Evolutionary conservation across 208 protist genomes (phyloP).

Genomic region (Acanthamoeba lenticulata): DNA sequence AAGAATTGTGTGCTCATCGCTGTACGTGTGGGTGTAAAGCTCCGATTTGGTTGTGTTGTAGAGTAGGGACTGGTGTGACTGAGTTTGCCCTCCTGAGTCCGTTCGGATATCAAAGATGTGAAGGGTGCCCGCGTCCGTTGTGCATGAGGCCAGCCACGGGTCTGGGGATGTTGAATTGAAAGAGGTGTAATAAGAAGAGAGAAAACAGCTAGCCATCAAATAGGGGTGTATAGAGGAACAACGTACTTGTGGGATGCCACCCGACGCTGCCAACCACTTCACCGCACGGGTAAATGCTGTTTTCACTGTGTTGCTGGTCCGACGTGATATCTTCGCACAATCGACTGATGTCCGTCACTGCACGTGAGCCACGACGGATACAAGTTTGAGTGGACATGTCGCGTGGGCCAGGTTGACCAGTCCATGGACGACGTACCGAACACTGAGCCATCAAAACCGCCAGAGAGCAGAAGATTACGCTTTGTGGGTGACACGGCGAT

Average conservation of each 20-base stretch:
- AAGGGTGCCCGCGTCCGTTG: constrained; percentile 20
- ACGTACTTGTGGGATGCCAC: constrained; percentile 51
- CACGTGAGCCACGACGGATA: no score
- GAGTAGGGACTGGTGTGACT: constrained; percentile 1
- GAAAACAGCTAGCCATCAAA: neutral
- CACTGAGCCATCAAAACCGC: constrained; percentile 62
- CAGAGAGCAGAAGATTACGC: constrained; percentile 44
- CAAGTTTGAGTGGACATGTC: no score
- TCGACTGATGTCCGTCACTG: constrained; percentile 59
- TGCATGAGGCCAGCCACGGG: constrained; percentile 43
- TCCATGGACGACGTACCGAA: neutral
- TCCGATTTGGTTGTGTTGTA: constrained; percentile 48
- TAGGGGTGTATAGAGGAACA: no score
- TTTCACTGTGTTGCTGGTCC: constrained; percentile 58
- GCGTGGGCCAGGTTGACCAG: neutral
- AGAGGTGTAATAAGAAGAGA: neutral
- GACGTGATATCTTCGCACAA: constrained; percentile 57
- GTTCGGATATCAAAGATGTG: constrained; percentile 65
- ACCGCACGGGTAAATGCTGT: constrained; percentile 50
- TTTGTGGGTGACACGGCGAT: constrained; percentile 19
- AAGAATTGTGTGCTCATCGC: constrained; percentile 28
- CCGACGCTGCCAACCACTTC: constrained; percentile 61
- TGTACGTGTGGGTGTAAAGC: constrained; percentile 58
- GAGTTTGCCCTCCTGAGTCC: neutral
- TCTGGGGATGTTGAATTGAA: neutral